Base-by-base conservation (phyloP, 2,329 filamentous ascomycete genomes). In the Ustulina deusta region DNA sequence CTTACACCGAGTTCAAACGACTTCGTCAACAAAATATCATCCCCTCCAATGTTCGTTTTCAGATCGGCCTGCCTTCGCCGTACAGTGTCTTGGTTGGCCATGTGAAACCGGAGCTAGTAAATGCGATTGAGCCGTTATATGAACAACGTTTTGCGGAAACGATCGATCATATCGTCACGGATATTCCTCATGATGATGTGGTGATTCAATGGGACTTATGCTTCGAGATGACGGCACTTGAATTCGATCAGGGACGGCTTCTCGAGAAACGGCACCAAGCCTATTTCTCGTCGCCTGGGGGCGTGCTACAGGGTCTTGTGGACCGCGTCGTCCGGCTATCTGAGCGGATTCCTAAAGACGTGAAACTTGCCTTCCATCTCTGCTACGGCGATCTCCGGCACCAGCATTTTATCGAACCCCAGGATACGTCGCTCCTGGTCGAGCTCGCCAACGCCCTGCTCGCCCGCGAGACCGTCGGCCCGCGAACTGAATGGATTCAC, bases 151-250 rank as follows among this genome's bases (percentile, higher is more conserved):
- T 73, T 20, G 60, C 29, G 9, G 70, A 74, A 54, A 68, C 69
- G 1, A 29, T 75, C 32, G 61, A 72, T 27, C 56, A 29, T 34
- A 75, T 74, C 60, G 65, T 61, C 20, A 17, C 58, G 11, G 36
- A 34, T 2, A 74, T 75, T 52, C 72, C 69, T 15, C 71, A 71
- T 29, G 49, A 70, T 44, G 73, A 75, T 51, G 1, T 75, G 49
- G 69, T 75, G 38, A 74, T 75, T 61, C 72, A 75, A 55, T 75
- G 70, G 72, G 71, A 74, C 61, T 44, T 75, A 10, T 71, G 67
- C 63, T 73, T 74, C 44, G 71, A 74, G 61, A 73, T 75, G 66
- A 74, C 65, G 55, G 70, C 68, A 29, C 70, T 75, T 38, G 72
- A 74, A 64, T 71, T 66, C 57, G 70, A 75, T 3, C 58, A 10